Evolutionary conservation across 2,329 filamentous ascomycete species (phyloP).

Genomic region (Botrytis sinoallii): DNA sequence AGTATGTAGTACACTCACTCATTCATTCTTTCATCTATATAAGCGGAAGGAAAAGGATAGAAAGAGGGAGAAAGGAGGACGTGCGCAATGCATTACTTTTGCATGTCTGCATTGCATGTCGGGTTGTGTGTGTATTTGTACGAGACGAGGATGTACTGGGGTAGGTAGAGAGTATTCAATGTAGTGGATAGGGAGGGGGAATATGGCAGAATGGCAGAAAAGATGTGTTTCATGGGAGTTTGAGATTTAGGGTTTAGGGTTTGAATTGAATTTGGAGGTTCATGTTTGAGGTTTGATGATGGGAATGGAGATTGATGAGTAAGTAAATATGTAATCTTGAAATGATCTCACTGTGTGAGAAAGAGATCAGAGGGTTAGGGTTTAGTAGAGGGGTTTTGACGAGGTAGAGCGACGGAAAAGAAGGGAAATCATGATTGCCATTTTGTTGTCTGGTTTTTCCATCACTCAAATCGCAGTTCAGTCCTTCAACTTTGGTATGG

Average conservation of each 20-base stretch:
- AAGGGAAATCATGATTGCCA: neutral
- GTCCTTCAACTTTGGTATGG: neutral
- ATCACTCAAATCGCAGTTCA: neutral
- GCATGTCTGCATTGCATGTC: neutral
- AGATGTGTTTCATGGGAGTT: neutral
- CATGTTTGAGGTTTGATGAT: neutral
- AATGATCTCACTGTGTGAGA: neutral
- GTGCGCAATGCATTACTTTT: neutral
- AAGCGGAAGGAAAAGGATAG: too few relatives aligned
- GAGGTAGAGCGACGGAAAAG: neutral
- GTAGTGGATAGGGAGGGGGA: neutral
- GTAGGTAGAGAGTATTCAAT: neutral
- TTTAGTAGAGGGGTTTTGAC: neutral
- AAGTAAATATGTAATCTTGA: neutral
- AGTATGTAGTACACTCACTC: neutral
- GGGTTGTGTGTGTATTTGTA: neutral
- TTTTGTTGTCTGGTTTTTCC: neutral
- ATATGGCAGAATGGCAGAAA: neutral
- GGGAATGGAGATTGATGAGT: neutral
- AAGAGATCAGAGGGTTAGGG: neutral
- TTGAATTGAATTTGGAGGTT: neutral
- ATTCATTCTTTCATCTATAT: neutral
- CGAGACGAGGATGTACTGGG: neutral
- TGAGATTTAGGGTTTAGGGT: too few relatives aligned
- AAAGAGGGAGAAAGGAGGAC: neutral